phyloP scores from a whole-genome alignment of 2,329 filamentous ascomycete genomes.

The Microdochium trichocladiopsis region DNA sequence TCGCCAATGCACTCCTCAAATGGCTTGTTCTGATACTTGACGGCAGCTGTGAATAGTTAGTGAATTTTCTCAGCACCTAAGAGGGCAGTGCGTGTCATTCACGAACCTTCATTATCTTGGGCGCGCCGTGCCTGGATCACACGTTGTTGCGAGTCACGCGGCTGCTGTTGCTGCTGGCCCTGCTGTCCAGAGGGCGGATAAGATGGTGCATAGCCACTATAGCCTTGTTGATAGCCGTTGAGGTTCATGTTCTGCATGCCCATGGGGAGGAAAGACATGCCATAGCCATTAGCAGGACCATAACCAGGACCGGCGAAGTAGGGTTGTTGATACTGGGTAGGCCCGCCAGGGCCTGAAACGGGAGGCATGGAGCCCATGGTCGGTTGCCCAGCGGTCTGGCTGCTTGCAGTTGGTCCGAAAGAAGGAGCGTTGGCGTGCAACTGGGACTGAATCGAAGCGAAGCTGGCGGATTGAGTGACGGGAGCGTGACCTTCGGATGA shows the following conservation, averaged over 20 bases:
- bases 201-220: constrained; percentile 45
- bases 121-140: constrained; percentile 70
- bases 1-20: constrained; percentile 75
- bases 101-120: constrained; percentile 57
- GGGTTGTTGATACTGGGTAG: constrained; percentile 7
- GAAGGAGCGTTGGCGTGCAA: constrained; percentile 74
- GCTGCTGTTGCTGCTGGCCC: constrained; percentile 25
- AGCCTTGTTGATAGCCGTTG: constrained; percentile 50
- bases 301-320: constrained; percentile 18
- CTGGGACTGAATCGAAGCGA: constrained; percentile 59
- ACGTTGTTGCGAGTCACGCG: constrained; percentile 68
- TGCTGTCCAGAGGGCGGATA: constrained; percentile 32
- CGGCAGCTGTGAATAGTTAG: constrained; percentile 2
- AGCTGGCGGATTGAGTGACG: constrained; percentile 34
- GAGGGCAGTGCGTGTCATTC: not conserved
- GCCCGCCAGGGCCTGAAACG: constrained; percentile 5
- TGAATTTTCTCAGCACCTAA: not conserved
- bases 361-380: constrained; percentile 6
- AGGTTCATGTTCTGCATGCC: constrained; percentile 62
- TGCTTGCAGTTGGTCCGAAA: constrained; percentile 60
- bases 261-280: constrained; percentile 57
- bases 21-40: constrained; percentile 57
- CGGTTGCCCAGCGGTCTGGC: constrained; percentile 17
- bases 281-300: constrained; percentile 18
- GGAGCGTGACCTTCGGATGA: constrained; percentile 39